Evolutionary conservation across 257 asterid species (phyloP), one percentile per base, ranked within the genome.

Genomic region (Linaria vulgaris): DNA sequence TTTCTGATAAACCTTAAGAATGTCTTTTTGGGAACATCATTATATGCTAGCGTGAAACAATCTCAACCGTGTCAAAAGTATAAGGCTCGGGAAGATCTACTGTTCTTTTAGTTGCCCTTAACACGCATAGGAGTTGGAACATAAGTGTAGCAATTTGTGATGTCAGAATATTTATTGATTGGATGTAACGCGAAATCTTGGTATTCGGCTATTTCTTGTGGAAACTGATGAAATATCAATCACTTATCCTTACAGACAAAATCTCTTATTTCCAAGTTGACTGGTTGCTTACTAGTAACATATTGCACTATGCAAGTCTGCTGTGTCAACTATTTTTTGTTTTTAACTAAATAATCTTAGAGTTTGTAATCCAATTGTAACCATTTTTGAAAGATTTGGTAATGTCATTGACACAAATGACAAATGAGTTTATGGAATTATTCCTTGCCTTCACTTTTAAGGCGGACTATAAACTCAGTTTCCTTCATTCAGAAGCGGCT

Each of bases 241-340:
- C 43, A 43, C 37, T 47, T 30, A 14, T 27, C 27, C 47, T 25
- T 50, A 3, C 12, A n/a, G n/a, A n/a, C n/a, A n/a, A n/a, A n/a
- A n/a, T n/a, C n/a, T n/a, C n/a, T n/a, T n/a, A n/a, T n/a, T n/a
- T n/a, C 13, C 59, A 24, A 24, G 16, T 56, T 21, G 68, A 61
- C 52, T 39, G 39, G 31, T 22, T 53, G 34, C 30, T 39, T 23
- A 48, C 62, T 25, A 41, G 48, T 64, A 59, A 44, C 49, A 13
- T 8, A 13, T 43, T 37, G 53, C 49, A 13, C 17, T 44, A 44
- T 37, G 23, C 8, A 41, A 31, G 41, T 54, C 19, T 56, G 59
- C 37, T 4, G 15, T 23, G 13, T 31, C 37, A 68, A 63, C 69
- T 41, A 59, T 59, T 34, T 49, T 43, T 55, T 44, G 59, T 64